Evolutionary conservation across 1,284 basidiomycete species (phyloP).

Genomic region (Ganoderma boninense): DNA sequence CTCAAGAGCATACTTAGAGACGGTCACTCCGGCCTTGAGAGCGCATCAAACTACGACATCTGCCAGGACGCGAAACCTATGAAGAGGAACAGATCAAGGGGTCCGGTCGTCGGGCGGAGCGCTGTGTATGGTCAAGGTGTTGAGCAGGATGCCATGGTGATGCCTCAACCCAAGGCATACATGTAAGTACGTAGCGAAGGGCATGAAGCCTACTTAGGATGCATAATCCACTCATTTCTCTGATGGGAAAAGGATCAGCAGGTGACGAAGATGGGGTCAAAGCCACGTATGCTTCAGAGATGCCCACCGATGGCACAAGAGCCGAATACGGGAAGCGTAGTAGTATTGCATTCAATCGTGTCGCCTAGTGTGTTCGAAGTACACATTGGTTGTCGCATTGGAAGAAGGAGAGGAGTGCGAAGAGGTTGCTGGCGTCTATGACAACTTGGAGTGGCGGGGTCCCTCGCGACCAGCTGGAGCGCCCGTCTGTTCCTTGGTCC

Average conservation of each 20-base stretch:
- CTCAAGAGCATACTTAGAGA: background rate
- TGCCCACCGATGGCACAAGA: background rate
- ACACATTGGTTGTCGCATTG: background rate
- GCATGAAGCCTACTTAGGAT: background rate
- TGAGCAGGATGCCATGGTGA: background rate
- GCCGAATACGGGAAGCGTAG: no score
- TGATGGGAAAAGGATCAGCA: background rate
- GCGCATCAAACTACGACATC: background rate
- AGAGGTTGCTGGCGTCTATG: background rate
- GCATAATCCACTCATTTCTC: background rate
- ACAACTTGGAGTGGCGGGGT: background rate
- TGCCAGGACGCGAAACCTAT: background rate
- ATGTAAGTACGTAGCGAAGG: background rate
- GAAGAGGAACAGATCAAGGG: background rate
- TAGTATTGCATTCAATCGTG: no score
- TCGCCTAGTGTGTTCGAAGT: background rate
- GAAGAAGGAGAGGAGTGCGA: background rate
- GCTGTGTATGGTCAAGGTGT: background rate
- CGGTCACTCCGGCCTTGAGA: background rate
- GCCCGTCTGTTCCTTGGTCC: background rate
- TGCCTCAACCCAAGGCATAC: background rate
- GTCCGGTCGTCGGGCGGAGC: background rate
- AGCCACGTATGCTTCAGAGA: background rate
- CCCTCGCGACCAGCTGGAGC: background rate
- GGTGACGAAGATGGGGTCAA: background rate